Conservation (phyloP, 2,329 filamentous ascomycete species). For the Fulvia fulva region DNA sequence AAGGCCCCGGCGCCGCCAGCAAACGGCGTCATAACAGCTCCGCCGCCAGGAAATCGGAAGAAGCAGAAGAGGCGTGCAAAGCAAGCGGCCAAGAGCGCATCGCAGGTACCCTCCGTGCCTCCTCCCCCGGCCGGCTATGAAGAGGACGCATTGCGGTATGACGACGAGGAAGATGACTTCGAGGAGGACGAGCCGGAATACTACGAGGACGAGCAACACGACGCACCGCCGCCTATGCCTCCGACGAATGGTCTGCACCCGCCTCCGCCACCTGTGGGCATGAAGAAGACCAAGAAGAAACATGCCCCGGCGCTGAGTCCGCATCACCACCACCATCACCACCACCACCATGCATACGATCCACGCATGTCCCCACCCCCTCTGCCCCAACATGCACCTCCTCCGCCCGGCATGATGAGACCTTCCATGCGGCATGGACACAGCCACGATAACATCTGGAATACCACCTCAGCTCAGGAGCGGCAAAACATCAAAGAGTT, state of each 20-base stretch:
- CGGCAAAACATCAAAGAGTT: slow-evolving; percentile 97
- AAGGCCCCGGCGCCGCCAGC: slow-evolving; percentile 27
- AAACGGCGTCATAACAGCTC: slow-evolving; percentile 40
- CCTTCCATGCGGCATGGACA: slow-evolving; percentile 20
- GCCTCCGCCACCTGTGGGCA: slow-evolving; percentile 15
- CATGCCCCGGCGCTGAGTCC: slow-evolving; percentile 42
- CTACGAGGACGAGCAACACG: slow-evolving; percentile 25
- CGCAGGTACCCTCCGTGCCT: slow-evolving; percentile 32
- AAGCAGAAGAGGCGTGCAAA: slow-evolving; percentile 93
- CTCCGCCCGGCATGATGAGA: slow-evolving; percentile 6
- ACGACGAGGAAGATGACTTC: slow-evolving; percentile 39
- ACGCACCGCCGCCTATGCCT: slow-evolving; percentile 26
- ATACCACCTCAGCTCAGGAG: slow-evolving; percentile 89
- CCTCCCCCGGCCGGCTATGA: slow-evolving; percentile 39
- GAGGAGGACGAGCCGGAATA: slow-evolving; percentile 26
- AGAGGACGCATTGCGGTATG: slow-evolving; percentile 39
- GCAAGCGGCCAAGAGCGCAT: slow-evolving; percentile 64
- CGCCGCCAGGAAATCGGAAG: slow-evolving; percentile 70
- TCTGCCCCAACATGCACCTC: slow-evolving; percentile 20
- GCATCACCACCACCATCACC: slow-evolving; percentile 15
- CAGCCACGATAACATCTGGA: slow-evolving; percentile 87
- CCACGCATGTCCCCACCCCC: slow-evolving; percentile 25
- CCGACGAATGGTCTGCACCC: slow-evolving; percentile 40
- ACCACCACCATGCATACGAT: slow-evolving; percentile 22
- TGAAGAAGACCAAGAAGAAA: slow-evolving; percentile 62